These are phyloP conservation scores for Paecilomyces fulvus DNA, from an alignment of 2,329 filamentous ascomycete genomes.

Conservation along the genomic window DNA sequence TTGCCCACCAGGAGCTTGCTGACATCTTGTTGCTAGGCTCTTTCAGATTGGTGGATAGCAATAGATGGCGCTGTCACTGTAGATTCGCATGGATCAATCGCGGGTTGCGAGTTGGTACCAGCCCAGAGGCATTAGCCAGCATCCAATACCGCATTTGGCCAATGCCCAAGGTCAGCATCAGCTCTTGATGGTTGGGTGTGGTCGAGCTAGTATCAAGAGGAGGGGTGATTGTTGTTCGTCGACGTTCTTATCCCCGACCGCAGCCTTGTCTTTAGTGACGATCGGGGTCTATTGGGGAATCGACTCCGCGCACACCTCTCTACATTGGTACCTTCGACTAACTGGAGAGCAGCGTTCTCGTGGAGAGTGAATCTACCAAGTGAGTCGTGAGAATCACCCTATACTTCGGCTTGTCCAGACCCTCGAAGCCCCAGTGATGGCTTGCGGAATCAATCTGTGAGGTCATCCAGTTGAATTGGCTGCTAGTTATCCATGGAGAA, in stretches of 20 bases:
- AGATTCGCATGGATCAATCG: background rate
- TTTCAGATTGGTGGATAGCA: background rate
- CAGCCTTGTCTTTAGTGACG: background rate
- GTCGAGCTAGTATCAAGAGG: background rate
- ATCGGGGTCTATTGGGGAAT: background rate
- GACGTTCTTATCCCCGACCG: background rate
- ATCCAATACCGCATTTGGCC: background rate
- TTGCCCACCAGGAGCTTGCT: background rate
- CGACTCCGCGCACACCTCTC: background rate
- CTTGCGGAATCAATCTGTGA: background rate
- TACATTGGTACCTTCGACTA: background rate
- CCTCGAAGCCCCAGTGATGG: background rate
- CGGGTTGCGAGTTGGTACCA: background rate
- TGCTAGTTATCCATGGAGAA: background rate
- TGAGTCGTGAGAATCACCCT: background rate
- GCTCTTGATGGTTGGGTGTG: background rate
- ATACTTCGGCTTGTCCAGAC: background rate
- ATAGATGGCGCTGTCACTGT: background rate
- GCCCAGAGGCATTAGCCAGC: background rate
- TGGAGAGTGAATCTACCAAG: background rate
- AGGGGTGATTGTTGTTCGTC: background rate
- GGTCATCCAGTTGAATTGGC: background rate
- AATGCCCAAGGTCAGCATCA: background rate
- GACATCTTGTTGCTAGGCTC: background rate
- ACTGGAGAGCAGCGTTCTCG: background rate